A percentile compares a stretch with the other conserved stretches of the same genome.
These are phyloP conservation scores for Gossypium schwendimanii DNA, from an alignment of 441 rosid species.

Conservation along the genomic window DNA sequence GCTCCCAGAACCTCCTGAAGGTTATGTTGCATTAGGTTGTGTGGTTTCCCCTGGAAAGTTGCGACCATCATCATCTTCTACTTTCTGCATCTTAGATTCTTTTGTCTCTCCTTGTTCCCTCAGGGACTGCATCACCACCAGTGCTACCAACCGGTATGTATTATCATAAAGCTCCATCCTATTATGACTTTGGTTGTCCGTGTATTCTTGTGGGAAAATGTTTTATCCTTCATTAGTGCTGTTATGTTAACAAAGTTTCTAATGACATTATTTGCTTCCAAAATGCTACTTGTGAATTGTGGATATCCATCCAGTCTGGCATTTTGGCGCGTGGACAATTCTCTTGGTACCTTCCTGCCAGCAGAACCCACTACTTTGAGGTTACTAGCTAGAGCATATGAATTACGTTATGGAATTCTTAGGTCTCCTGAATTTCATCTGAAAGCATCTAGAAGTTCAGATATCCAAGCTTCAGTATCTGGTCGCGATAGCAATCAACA, in stretches of 20 bases:
- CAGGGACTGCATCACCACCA: slow-evolving; percentile 75
- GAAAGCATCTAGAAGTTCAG: slow-evolving; percentile 28
- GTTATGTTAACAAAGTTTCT: background rate
- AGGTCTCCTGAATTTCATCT: slow-evolving; percentile 42
- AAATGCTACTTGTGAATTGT: slow-evolving; percentile 22
- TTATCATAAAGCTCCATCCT: slow-evolving; percentile 12
- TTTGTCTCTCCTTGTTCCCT: slow-evolving; percentile 78
- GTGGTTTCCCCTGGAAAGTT: slow-evolving; percentile 64
- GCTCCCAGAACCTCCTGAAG: slow-evolving; percentile 92
- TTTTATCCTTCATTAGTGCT: background rate
- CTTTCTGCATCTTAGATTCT: slow-evolving; percentile 69
- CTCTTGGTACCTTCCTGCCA: slow-evolving; percentile 83
- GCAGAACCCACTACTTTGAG: slow-evolving; percentile 50
- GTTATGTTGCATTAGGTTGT: slow-evolving; percentile 86
- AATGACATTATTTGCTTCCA: background rate
- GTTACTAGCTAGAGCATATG: slow-evolving; percentile 62
- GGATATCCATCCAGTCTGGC: slow-evolving; percentile 59
- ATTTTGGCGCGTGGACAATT: slow-evolving; percentile 92
- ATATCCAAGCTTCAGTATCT: slow-evolving; percentile 30
- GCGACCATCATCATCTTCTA: slow-evolving; percentile 68
- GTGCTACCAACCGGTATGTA: slow-evolving; percentile 55
- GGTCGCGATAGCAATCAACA: slow-evolving; percentile 24
- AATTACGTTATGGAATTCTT: slow-evolving; percentile 62
- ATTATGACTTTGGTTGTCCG: background rate
- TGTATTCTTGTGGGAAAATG: background rate